Conservation (phyloP, 1,139 yeast species). For the Entelexis sorbosivorans region DNA sequence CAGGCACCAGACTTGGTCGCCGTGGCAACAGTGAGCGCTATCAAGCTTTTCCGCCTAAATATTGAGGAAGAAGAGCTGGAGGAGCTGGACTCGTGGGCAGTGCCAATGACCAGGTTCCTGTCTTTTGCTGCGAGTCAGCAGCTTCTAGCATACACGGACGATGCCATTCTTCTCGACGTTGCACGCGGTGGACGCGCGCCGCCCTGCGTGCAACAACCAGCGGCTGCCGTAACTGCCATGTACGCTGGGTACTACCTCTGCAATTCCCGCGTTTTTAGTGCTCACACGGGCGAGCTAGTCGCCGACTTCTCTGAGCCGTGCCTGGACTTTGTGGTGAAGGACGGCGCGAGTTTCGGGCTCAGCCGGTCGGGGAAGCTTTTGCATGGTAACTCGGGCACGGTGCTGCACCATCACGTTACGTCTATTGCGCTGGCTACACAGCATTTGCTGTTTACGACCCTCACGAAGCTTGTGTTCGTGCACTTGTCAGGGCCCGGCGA, state of each 20-base stretch:
- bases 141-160: background rate
- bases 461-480: conserved; percentile 69
- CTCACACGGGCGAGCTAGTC: background rate
- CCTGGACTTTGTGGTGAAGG: conserved; percentile 15
- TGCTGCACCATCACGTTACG: conserved; percentile 68
- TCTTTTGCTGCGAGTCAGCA: background rate
- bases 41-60: conserved; percentile 6
- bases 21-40: conserved; percentile 4
- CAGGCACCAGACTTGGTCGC: conserved; percentile 9
- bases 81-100: background rate
- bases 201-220: background rate
- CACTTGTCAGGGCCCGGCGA: conserved; percentile 40
- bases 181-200: background rate
- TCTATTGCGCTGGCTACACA: conserved; percentile 59
- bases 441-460: conserved; percentile 74
- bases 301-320: conserved; percentile 20
- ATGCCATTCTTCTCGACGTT: background rate
- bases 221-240: conserved; percentile 9
- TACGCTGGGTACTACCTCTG: conserved; percentile 5
- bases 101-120: background rate
- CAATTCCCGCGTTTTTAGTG: conserved; percentile 4
- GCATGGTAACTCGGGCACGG: background rate
- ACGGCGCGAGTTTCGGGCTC: conserved; percentile 16
- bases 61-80: conserved; percentile 4
- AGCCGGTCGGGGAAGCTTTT: conserved; percentile 19